phyloP scores from a whole-genome alignment of 345 rosid species.

The Hirschfeldia incana region DNA sequence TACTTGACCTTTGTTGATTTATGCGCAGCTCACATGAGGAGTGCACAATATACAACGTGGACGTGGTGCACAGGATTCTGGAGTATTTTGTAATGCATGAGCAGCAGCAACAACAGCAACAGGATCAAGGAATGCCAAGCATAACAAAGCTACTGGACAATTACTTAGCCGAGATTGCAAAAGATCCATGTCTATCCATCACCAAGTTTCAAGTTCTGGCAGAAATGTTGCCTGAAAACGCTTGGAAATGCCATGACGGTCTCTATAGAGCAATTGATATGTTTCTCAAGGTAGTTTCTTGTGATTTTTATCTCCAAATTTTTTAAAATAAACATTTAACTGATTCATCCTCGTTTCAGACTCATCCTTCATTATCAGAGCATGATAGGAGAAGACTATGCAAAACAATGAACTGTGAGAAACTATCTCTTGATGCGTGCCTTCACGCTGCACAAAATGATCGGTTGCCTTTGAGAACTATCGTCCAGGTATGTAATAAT shows the following conservation, averaged over 20 bases:
- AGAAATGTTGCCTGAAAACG: constrained; percentile 65
- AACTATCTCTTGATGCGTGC: constrained; percentile 85
- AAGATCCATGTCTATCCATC: constrained; percentile 69
- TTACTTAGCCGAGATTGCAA: constrained; percentile 74
- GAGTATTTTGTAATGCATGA: constrained; percentile 81
- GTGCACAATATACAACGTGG: constrained; percentile 58
- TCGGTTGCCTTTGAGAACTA: constrained; percentile 77
- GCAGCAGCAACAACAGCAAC: constrained; percentile 65
- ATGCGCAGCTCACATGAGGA: constrained; percentile 54
- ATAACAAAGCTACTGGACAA: constrained; percentile 77
- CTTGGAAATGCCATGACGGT: constrained; percentile 79
- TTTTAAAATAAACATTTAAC: not conserved
- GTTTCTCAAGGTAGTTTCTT: constrained; percentile 70
- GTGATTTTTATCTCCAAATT: not conserved
- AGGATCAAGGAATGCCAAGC: constrained; percentile 46
- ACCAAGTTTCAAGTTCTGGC: constrained; percentile 82
- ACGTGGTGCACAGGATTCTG: constrained; percentile 67
- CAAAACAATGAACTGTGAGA: constrained; percentile 73
- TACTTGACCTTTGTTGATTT: not conserved
- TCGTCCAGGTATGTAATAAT: constrained; percentile 64
- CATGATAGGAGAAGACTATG: constrained; percentile 71
- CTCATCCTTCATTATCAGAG: constrained; percentile 72
- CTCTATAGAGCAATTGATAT: constrained; percentile 91
- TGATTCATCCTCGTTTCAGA: constrained; percentile 44
- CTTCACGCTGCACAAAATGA: constrained; percentile 94